phyloP scores from a whole-genome alignment of 108 stramenopile species.

The Fragilariopsis cylindrus region DNA sequence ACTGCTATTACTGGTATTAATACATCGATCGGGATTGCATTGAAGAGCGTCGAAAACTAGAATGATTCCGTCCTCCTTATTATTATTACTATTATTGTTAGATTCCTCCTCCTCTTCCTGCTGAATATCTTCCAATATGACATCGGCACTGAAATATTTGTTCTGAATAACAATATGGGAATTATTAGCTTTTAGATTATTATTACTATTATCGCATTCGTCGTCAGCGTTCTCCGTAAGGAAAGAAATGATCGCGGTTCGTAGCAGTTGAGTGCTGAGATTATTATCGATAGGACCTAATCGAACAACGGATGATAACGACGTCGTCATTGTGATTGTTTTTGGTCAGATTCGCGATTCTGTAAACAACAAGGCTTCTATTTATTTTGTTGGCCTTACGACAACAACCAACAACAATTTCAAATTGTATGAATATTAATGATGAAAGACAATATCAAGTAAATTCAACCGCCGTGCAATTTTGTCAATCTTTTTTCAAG shows the following conservation, averaged over 20 bases:
- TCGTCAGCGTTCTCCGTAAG: constrained; percentile 5
- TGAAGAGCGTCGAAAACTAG: constrained; percentile 63
- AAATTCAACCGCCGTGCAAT: no score
- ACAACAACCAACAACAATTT: no score
- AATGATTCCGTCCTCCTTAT: constrained; percentile 80
- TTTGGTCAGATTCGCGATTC: not conserved
- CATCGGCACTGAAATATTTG: constrained; percentile 46
- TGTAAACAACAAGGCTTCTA: no score
- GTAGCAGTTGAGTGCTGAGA: constrained; percentile 28
- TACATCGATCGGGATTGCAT: constrained; percentile 39
- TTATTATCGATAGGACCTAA: constrained; percentile 36
- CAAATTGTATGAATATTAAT: no score
- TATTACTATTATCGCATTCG: not conserved
- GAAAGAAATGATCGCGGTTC: constrained; percentile 30
- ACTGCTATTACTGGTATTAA: not conserved
- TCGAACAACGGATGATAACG: constrained; percentile 25
- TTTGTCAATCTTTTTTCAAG: no score
- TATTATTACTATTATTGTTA: not conserved
- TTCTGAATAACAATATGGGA: constrained; percentile 32
- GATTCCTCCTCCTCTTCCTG: not conserved
- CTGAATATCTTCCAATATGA: constrained; percentile 28
- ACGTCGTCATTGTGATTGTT: constrained; percentile 14
- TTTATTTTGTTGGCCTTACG: no score
- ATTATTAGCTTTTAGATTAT: not conserved
- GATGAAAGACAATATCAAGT: no score